Base-by-base conservation (phyloP, 257 asterid genomes). In the Solanum bulbocastanum region DNA sequence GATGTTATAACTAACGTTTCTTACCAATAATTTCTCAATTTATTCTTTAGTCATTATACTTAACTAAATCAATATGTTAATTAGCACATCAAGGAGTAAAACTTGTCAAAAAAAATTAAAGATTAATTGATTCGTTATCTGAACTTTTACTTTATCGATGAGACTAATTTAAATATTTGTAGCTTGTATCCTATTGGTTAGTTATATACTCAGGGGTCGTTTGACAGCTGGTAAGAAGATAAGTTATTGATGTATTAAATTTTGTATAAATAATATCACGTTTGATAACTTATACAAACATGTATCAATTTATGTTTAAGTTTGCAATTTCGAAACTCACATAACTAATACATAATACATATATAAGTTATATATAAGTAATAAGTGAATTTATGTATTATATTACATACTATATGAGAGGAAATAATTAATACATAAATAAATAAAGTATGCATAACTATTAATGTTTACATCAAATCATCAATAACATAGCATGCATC, bases 1-100 rank as follows among this genome's bases (percentile, higher is more conserved):
- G 87, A 85, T 85, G 87, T 85, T 85, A 85, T 71, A 85, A 85
- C 87, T 66, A 85, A 66, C 78, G 30, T 66, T 68, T 46, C 66
- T 85, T 71, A 85, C 87, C 87, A 85, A 66, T 37, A 85, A 85
- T 39, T 85, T 66, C 81, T 84, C 79, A 6, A 65, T 25, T 60
- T 35, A 85, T 14, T 85, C 40, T 15, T 46, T 30, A 4, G 2
- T 81, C 42, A 30, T 49, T 49, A 81, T 15, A 81, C 8, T 46
- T 30, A 2, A 9, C 8, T 10, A 46, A 30, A 25, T 8, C 42
- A 49, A 22, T 49, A 49, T 10, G 18, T 46, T 56, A 56, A 56
- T 30, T 46, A 46, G 85, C 25, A 46, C 10, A 30, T 81, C 10
- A 15, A 27, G 6, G 9, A 79, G n/a, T 27, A 79, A 79, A 44